phyloP scores from a whole-genome alignment of 1,284 basidiomycete species.

The Fomitopsis schrenkii region DNA sequence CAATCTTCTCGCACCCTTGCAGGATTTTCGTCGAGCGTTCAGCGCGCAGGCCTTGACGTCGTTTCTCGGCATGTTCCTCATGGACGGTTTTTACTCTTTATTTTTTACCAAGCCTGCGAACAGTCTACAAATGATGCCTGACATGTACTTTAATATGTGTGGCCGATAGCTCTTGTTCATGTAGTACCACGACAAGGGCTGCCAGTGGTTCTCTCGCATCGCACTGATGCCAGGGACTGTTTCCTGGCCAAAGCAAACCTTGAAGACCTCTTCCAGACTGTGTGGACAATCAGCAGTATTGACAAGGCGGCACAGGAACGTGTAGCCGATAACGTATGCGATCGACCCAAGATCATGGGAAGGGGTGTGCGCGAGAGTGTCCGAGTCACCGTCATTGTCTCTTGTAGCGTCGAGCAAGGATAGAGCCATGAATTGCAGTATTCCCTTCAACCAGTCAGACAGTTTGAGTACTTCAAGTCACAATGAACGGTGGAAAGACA shows the following conservation, averaged over 20 bases:
- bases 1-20: no score
- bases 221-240: neutral
- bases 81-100: neutral
- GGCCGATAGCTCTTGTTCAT: neutral
- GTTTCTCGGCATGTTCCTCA: no score
- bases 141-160: neutral
- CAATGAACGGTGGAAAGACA: neutral
- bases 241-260: neutral
- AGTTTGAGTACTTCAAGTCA: neutral
- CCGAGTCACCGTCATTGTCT: no score
- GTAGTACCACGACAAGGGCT: neutral
- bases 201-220: neutral
- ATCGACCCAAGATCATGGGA: neutral
- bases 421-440: neutral
- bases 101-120: no score
- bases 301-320: neutral
- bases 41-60: no score
- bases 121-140: no score
- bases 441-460: neutral
- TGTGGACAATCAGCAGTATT: neutral
- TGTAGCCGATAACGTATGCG: neutral
- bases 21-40: no score
- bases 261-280: neutral
- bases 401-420: neutral
- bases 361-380: neutral